Conservation (phyloP, 495 filamentous ascomycete species). For the Margaritispora aquatica region DNA sequence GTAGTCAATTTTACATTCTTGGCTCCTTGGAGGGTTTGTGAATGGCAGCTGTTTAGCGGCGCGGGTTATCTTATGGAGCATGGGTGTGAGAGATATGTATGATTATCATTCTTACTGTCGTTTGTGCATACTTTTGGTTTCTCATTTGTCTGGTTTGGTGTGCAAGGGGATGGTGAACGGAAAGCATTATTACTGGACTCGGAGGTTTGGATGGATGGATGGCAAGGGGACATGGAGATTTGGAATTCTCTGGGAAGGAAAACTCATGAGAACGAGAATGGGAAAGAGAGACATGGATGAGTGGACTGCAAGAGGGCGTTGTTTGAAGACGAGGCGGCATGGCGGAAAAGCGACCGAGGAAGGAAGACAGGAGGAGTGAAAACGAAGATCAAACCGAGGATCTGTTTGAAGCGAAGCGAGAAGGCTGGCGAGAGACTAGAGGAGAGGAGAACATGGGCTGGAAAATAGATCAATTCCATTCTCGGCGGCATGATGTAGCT, state of each 20-base stretch:
- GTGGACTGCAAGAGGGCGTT: neutral
- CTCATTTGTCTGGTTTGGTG: neutral
- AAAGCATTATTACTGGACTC: constrained; percentile 2
- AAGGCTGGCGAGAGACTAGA: neutral
- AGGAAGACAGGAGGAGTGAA: too few relatives aligned
- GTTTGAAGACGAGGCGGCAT: neutral
- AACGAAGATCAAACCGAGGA: neutral
- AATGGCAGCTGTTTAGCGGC: neutral
- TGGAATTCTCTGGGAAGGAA: neutral
- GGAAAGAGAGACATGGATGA: too few relatives aligned
- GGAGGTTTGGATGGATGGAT: too few relatives aligned
- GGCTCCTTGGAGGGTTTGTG: neutral
- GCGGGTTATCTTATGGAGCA: neutral
- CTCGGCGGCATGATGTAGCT: neutral
- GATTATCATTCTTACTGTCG: constrained; percentile 19
- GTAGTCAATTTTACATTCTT: neutral
- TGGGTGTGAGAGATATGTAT: neutral
- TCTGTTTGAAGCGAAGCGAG: too few relatives aligned
- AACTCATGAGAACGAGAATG: neutral
- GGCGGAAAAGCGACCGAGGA: neutral
- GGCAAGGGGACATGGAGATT: neutral
- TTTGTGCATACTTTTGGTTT: neutral
- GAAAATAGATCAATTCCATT: neutral
- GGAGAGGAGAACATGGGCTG: neutral
- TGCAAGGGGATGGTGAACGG: constrained; percentile 5